Evolutionary conservation across 371 early-diverging fungal genomes (phyloP).

Genomic region (Mortierella sp.): DNA sequence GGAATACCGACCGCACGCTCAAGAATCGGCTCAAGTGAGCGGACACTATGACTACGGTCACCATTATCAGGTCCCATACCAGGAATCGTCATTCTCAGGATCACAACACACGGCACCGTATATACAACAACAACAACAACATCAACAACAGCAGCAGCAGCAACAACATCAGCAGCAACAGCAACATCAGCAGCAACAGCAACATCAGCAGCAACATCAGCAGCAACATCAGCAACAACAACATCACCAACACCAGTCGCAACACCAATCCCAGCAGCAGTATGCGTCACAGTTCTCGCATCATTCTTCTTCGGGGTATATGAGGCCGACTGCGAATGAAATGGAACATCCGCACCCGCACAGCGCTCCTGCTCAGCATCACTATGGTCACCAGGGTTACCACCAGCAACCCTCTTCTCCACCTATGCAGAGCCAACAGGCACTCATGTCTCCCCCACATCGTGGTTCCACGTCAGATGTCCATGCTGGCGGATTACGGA

Average conservation of each 20-base stretch:
- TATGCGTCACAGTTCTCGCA: conserved; percentile 29
- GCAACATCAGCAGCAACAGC: conserved; percentile 15
- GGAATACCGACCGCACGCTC: conserved; percentile 30
- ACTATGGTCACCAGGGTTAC: conserved; percentile 19
- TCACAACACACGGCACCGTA: conserved; percentile 7
- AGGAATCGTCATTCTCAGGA: conserved; percentile 11
- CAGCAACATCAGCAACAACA: conserved; percentile 25
- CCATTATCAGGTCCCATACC: conserved; percentile 13
- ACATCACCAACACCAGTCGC: conserved; percentile 24
- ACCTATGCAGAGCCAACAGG: conserved; percentile 13
- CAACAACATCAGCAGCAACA: conserved; percentile 13
- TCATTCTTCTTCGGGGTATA: conserved; percentile 15
- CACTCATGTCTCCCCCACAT: conserved; percentile 19
- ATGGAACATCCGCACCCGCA: conserved; percentile 24
- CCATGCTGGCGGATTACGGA: conserved; percentile 15
- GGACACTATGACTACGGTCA: conserved; percentile 28
- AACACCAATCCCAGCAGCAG: conserved; percentile 19
- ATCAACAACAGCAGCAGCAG: not conserved
- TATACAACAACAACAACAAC: conserved; percentile 17
- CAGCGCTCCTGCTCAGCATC: conserved; percentile 6
- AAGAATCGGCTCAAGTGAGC: conserved; percentile 5
- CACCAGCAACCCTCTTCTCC: conserved; percentile 16
- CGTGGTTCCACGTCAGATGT: conserved; percentile 25
- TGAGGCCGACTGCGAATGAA: conserved; percentile 19
- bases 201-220: conserved; percentile 15